A percentile compares a stretch with the other conserved stretches of the same genome.
Evolutionary conservation across 2,329 filamentous ascomycete species (phyloP).

Genomic region (Sarocladium strictum): DNA sequence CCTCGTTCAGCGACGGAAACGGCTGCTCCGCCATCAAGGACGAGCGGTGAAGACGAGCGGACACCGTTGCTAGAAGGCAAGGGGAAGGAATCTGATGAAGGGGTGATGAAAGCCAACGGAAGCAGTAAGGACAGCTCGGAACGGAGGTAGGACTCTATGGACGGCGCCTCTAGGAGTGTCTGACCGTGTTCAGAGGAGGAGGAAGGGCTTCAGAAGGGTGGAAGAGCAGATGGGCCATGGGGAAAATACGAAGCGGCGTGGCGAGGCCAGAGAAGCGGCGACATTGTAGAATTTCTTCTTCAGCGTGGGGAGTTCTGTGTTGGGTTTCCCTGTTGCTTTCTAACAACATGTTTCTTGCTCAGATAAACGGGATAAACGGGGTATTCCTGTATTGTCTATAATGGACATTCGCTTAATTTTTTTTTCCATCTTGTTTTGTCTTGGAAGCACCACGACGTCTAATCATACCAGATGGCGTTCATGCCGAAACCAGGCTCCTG

Average conservation of each 20-base stretch:
- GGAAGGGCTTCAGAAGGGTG: not conserved
- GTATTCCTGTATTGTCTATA: too few species aligned
- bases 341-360: too few species aligned
- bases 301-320: not conserved
- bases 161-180: not conserved
- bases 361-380: too few species aligned
- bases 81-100: constrained; percentile 15
- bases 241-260: not conserved
- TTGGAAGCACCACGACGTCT: not conserved
- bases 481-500: constrained; percentile 88
- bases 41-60: constrained; percentile 19
- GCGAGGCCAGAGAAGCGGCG: not conserved
- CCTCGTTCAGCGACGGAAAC: constrained; percentile 17
- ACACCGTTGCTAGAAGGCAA: constrained; percentile 23
- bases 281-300: not conserved
- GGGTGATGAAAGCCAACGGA: constrained; percentile 10
- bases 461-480: constrained; percentile 94
- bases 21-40: constrained; percentile 10
- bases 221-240: not conserved
- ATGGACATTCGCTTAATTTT: too few species aligned
- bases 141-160: constrained; percentile 5
- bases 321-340: not conserved
- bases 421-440: too few species aligned
- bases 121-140: constrained; percentile 18
- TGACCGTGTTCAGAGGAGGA: not conserved